A percentile compares a stretch with the other conserved stretches of the same genome.
Evolutionary conservation across 202 grass and related monocot species (phyloP).

Genomic region (Dendrocalamus latiflorus): DNA sequence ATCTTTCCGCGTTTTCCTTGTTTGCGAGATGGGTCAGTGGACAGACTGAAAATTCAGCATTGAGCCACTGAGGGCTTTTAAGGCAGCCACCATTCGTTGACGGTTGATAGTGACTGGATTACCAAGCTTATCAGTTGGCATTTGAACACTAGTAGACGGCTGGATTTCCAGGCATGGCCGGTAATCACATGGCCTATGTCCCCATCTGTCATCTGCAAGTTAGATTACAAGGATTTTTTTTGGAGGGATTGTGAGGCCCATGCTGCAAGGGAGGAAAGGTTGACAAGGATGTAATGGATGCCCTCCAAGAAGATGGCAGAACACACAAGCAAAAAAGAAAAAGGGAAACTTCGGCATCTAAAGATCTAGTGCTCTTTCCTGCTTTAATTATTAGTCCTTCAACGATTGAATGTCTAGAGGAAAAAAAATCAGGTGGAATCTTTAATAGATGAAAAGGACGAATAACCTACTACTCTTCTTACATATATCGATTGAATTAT

Average conservation of each 20-base stretch:
- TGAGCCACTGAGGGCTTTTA: neutral
- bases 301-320: neutral
- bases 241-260: conserved; percentile 11
- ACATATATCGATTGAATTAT: neutral
- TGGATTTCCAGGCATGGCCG: neutral
- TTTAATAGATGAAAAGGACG: neutral
- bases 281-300: conserved; percentile 12
- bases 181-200: conserved; percentile 1
- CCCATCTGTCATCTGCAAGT: neutral
- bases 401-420: neutral
- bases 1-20: neutral
- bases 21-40: neutral
- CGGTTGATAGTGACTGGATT: neutral
- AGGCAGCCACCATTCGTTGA: neutral
- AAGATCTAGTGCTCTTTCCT: neutral
- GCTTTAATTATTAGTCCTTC: neutral
- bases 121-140: neutral
- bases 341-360: neutral
- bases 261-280: conserved; percentile 1
- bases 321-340: neutral
- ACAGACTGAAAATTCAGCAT: neutral
- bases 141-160: neutral
- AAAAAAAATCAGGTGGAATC: neutral
- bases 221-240: conserved; percentile 5
- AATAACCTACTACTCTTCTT: neutral